Percentiles rank a stretch among this genome's conserved stretches.
These are phyloP conservation scores for Phytophthora aleatoria DNA, from an alignment of 352 stramenopile species.

Conservation along the genomic window DNA sequence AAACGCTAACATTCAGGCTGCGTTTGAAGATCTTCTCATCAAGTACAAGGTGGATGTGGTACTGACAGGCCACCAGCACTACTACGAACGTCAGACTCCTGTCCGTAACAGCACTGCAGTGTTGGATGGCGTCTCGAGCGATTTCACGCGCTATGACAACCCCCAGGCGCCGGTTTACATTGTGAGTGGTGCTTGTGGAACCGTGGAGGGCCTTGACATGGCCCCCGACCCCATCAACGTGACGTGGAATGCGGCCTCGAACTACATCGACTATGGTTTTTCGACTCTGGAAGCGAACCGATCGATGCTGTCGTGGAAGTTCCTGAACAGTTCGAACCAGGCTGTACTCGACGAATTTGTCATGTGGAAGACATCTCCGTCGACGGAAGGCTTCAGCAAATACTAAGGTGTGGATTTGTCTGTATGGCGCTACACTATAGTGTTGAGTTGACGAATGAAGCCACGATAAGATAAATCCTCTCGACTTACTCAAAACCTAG, in stretches of 20 bases:
- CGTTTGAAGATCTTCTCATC: conserved; percentile 53
- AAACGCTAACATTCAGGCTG: conserved; percentile 41
- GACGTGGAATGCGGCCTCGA: conserved; percentile 36
- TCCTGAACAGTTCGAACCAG: conserved; percentile 33
- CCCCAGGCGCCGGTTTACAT: conserved; percentile 46
- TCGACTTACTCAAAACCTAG: no score
- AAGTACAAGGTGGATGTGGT: conserved; percentile 54
- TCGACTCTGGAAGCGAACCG: conserved; percentile 37
- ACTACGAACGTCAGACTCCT: conserved; percentile 40
- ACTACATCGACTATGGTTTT: conserved; percentile 43
- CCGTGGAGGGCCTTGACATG: conserved; percentile 32
- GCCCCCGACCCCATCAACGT: conserved; percentile 17
- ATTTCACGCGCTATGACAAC: conserved; percentile 39
- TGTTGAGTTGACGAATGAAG: no score
- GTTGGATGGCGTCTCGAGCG: conserved; percentile 33
- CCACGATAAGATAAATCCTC: no score
- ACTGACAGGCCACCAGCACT: conserved; percentile 44
- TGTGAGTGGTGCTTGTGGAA: conserved; percentile 38
- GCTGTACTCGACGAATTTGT: conserved; percentile 40
- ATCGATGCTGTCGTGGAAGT: conserved; percentile 42
- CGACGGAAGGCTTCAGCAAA: conserved; percentile 1
- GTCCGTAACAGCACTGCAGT: conserved; percentile 28
- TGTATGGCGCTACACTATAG: no score
- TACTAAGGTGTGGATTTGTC: background rate
- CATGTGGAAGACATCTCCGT: conserved; percentile 34